Percentiles rank a stretch among this genome's conserved stretches.
Evolutionary conservation across 1,139 yeast genomes (phyloP).

Genomic region (Yamadazyma kanchanaburiensis): DNA sequence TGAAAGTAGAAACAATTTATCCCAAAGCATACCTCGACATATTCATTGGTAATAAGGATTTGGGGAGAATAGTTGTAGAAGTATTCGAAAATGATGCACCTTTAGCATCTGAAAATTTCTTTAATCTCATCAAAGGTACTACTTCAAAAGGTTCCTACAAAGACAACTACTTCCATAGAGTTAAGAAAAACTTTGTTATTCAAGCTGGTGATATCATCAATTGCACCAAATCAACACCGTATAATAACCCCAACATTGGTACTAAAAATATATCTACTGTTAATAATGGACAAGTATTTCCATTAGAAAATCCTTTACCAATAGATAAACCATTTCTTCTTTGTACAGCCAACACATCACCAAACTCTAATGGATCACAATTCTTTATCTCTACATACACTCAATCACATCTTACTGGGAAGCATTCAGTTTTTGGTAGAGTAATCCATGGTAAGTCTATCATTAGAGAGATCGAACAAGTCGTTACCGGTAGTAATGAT

Average conservation of each 20-base stretch:
- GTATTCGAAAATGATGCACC: constrained; percentile 57
- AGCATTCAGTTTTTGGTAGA: constrained; percentile 75
- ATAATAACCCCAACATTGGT: constrained; percentile 40
- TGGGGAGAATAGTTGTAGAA: constrained; percentile 68
- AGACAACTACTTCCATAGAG: constrained; percentile 58
- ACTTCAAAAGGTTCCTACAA: constrained; percentile 25
- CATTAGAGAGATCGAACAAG: constrained; percentile 59
- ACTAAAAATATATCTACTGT: constrained; percentile 51
- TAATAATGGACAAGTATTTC: constrained; percentile 34
- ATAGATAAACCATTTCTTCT: constrained; percentile 48
- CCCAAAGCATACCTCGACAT: constrained; percentile 57
- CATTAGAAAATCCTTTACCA: constrained; percentile 56
- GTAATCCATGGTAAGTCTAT: constrained; percentile 66
- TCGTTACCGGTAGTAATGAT: constrained; percentile 38
- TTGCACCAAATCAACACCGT: constrained; percentile 22
- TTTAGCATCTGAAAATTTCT: constrained; percentile 51
- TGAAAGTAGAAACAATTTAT: constrained; percentile 32
- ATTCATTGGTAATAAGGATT: constrained; percentile 36
- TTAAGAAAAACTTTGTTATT: constrained; percentile 73
- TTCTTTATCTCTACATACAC: constrained; percentile 75
- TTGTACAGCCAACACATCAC: constrained; percentile 67
- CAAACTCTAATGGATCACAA: constrained; percentile 65
- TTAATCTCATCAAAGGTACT: constrained; percentile 36
- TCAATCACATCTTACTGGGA: constrained; percentile 69
- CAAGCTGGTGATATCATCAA: constrained; percentile 66